Base-by-base conservation (phyloP, 768 basidiomycete genomes). In the Vishniacozyma victoriae region DNA sequence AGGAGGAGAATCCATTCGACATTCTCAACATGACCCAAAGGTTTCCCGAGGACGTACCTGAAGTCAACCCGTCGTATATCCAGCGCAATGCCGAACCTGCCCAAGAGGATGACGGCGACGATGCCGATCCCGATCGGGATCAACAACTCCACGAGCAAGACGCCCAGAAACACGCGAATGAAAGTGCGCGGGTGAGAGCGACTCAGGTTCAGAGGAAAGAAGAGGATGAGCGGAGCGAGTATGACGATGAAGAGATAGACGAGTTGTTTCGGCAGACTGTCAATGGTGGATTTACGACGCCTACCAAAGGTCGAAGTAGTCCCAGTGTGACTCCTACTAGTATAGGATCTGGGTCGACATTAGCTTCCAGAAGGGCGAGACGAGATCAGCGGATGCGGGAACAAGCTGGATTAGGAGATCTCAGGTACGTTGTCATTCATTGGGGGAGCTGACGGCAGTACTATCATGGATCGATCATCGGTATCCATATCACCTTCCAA, bases 61-160 rank as follows among this genome's bases (percentile, higher is more conserved):
- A 67, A 16, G 55, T 67, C 26, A 59, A 67, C 29, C 40, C 50
- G 4, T 24, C 50, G 15, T 39, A 49, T 18, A 57, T 67, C 7
- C 41, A 52, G 15, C 44, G 62, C 12, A 38, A 56, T 38, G 46
- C 38, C 13, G 38, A 29, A 35, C 7, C 13, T 2, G 35, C 15
- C 4, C 18, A 20, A 15, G 63, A 63, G n/a, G 56, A 52, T 5
- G 73, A 75, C 35, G 71, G 71, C 3, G 70, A 72, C 0, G 70
- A 71, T 20, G 64, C 69, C 18, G 65, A 70, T 14, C 69, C 67
- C 48, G 71, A 72, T 0, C 69, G 72, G 16, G 54, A 59, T 26
- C 42, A 20, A 19, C 42, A 27, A 27, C 5, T n/a, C 9, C 29
- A 33, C 29, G 41, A 43, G 4, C 57, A 35, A 4, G 53, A 52